These are phyloP conservation scores for Paratinospora sagittata DNA, from an alignment of 164 flowering plant genomes.

Conservation along the genomic window DNA sequence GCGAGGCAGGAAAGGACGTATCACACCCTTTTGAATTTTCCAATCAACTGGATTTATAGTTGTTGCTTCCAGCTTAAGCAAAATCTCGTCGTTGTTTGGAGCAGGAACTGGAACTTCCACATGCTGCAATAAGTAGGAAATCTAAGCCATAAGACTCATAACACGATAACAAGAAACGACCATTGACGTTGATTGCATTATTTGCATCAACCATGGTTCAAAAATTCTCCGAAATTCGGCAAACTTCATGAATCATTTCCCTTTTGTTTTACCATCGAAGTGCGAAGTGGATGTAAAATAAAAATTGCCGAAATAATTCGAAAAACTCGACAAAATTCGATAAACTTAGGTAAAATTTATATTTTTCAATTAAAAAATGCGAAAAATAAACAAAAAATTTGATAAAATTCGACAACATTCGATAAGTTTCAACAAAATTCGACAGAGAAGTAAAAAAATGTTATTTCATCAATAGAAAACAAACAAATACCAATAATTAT, in stretches of 20 bases:
- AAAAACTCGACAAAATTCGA: background rate
- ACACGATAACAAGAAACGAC: background rate
- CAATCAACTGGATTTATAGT: slow-evolving; percentile 66
- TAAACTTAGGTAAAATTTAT: background rate
- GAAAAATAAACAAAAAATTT: no score
- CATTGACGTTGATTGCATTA: background rate
- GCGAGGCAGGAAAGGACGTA: slow-evolving; percentile 48
- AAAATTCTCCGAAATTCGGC: no score
- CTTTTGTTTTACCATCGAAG: background rate
- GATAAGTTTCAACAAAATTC: no score
- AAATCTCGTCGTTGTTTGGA: slow-evolving; percentile 52
- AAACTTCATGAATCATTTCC: background rate
- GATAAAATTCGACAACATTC: no score
- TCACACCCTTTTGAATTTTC: slow-evolving; percentile 52
- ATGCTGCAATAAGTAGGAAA: slow-evolving; percentile 41
- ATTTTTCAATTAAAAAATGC: no score
- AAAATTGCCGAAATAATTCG: background rate
- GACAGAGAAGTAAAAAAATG: no score
- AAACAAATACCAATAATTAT: no score
- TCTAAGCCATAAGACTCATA: background rate
- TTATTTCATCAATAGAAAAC: no score
- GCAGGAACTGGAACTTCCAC: slow-evolving; percentile 55
- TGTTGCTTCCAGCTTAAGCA: slow-evolving; percentile 59
- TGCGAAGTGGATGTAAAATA: no score
- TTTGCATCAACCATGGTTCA: background rate